phyloP scores from a whole-genome alignment of 2,329 filamentous ascomycete species.

The Alternaria sp. region DNA sequence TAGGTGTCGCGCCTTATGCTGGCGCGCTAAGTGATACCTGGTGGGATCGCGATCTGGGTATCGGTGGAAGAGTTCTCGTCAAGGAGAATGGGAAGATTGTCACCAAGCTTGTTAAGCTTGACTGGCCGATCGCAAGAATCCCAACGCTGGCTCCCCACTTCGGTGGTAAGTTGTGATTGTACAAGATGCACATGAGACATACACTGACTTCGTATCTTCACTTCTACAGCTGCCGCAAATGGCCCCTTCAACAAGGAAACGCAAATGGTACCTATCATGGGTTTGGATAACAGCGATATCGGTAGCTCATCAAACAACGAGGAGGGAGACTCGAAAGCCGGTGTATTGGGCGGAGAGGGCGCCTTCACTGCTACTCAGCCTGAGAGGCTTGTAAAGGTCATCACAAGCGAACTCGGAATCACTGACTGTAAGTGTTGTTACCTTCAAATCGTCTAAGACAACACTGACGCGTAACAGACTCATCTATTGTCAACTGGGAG shows the following conservation, averaged over 20 bases:
- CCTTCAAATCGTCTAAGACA: background rate
- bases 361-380: constrained; percentile 87
- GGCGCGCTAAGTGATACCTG: constrained; percentile 88
- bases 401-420: constrained; percentile 80
- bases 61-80: constrained; percentile 89
- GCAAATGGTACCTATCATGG: constrained; percentile 92
- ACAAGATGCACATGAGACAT: background rate
- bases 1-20: constrained; percentile 92
- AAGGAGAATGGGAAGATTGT: constrained; percentile 81
- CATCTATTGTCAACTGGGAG: constrained; percentile 91
- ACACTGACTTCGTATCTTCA: background rate
- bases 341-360: constrained; percentile 67
- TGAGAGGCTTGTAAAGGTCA: constrained; percentile 81
- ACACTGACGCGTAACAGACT: constrained; percentile 52
- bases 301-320: constrained; percentile 39
- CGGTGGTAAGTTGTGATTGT: constrained; percentile 58
- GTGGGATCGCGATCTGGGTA: constrained; percentile 95
- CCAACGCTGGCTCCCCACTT: constrained; percentile 95
- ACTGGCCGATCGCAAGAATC: constrained; percentile 90
- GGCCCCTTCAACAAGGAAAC: constrained; percentile 86
- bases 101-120: constrained; percentile 85
- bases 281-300: constrained; percentile 77
- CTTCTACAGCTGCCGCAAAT: constrained; percentile 58
- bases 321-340: constrained; percentile 51
- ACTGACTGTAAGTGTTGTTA: constrained; percentile 61